Percentiles rank a stretch among this genome's conserved stretches.
Evolutionary conservation across 345 rosid genomes (phyloP).

Genomic region (Adansonia digitata): DNA sequence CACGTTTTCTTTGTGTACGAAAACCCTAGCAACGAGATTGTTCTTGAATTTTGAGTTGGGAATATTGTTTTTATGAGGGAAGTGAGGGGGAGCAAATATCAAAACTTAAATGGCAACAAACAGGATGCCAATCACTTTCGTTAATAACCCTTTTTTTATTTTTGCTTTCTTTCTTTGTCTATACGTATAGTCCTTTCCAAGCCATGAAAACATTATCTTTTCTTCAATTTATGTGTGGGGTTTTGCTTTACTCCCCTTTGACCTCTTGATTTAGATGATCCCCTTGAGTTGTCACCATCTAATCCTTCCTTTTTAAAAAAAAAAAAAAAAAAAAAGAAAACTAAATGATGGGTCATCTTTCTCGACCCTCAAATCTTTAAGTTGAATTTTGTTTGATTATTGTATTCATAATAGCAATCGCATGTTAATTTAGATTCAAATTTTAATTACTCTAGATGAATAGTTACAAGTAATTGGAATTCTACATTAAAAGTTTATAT

Average conservation of each 20-base stretch:
- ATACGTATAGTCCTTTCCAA: background rate
- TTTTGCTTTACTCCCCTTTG: conserved; percentile 3
- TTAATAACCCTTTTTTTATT: background rate
- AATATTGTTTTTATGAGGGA: no score
- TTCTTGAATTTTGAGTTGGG: no score
- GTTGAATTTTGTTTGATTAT: background rate
- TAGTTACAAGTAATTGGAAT: background rate
- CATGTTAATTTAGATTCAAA: background rate
- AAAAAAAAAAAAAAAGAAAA: no score
- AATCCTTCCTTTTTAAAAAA: background rate
- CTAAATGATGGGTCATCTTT: background rate
- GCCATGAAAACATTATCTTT: no score
- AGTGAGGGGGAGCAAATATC: no score
- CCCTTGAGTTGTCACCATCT: background rate
- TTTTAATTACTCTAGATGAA: background rate
- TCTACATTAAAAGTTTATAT: background rate
- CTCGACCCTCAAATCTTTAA: background rate
- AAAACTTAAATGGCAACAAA: background rate
- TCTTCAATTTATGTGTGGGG: background rate
- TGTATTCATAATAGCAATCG: background rate
- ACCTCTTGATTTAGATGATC: conserved; percentile 13
- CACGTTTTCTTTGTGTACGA: no score
- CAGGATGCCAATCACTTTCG: background rate
- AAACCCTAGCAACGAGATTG: no score
- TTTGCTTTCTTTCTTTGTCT: no score